These are phyloP conservation scores for Cercophora newfieldiana DNA, from an alignment of 495 filamentous ascomycete species.

Conservation along the genomic window DNA sequence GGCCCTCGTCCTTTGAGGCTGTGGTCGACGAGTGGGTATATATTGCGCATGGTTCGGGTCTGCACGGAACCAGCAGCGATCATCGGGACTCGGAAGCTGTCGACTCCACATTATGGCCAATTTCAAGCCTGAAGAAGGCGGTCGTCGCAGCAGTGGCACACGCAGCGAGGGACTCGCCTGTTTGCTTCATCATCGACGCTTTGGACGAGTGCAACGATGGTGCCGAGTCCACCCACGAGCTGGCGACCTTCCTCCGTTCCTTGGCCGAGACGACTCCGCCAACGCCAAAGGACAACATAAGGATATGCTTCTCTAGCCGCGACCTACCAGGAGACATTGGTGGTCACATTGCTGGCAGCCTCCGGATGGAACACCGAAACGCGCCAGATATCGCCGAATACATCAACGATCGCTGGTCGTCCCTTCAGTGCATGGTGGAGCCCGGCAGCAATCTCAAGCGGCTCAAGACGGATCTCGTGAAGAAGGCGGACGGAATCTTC, in stretches of 20 bases:
- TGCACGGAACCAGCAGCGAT: neutral
- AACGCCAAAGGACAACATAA: neutral
- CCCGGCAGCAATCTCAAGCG: constrained; percentile 4
- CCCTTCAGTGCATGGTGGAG: neutral
- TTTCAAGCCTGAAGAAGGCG: constrained; percentile 5
- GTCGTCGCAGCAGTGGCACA: neutral
- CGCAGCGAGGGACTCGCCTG: neutral
- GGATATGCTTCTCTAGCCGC: constrained; percentile 13
- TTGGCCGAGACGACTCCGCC: neutral
- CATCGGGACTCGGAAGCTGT: neutral
- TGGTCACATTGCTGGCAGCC: neutral
- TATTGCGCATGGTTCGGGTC: constrained; percentile 1
- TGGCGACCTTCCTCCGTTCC: neutral
- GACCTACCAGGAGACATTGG: constrained; percentile 8
- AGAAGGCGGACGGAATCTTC: constrained; percentile 14
- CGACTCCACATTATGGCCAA: constrained; percentile 2
- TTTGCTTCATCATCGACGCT: constrained; percentile 16
- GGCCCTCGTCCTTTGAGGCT: constrained; percentile 7
- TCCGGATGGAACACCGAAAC: constrained; percentile 17
- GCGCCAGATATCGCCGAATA: constrained; percentile 13
- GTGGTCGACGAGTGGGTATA: constrained; percentile 11
- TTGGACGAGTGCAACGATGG: constrained; percentile 16
- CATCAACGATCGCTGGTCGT: constrained; percentile 10
- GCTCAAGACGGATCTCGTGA: constrained; percentile 3
- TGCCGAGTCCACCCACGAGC: neutral